These are phyloP conservation scores for Nematodospora anomalae DNA, from an alignment of 1,139 yeast species.

Conservation along the genomic window DNA sequence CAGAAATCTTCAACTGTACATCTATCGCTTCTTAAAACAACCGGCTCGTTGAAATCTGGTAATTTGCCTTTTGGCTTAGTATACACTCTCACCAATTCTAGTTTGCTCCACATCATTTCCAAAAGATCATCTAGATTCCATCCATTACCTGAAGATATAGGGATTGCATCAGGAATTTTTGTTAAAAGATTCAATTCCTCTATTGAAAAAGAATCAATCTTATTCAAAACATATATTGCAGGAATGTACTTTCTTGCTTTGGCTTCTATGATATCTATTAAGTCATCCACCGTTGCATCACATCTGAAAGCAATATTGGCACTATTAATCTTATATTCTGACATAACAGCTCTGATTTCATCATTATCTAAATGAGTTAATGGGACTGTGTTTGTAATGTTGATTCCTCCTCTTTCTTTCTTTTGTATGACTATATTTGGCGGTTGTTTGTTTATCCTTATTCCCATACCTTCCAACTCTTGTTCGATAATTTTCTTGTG, in stretches of 20 bases:
- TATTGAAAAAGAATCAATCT: slow-evolving; percentile 90
- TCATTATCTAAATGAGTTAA: slow-evolving; percentile 88
- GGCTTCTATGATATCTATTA: slow-evolving; percentile 91
- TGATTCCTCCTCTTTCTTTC: slow-evolving; percentile 94
- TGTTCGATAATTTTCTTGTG: slow-evolving; percentile 92
- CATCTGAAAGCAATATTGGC: slow-evolving; percentile 98
- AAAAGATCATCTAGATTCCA: slow-evolving; percentile 96
- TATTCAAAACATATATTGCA: slow-evolving; percentile 89
- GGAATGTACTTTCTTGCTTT: slow-evolving; percentile 91
- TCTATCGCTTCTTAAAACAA: slow-evolving; percentile 78
- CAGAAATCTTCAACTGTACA: slow-evolving; percentile 94
- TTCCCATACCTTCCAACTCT: slow-evolving; percentile 96
- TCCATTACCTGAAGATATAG: slow-evolving; percentile 91
- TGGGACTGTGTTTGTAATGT: slow-evolving; percentile 90
- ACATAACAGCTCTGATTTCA: slow-evolving; percentile 93
- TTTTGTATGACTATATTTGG: slow-evolving; percentile 90
- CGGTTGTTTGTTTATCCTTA: slow-evolving; percentile 84
- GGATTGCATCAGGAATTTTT: slow-evolving; percentile 94
- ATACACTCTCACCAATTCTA: slow-evolving; percentile 88
- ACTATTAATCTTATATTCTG: slow-evolving; percentile 89
- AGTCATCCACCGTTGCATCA: slow-evolving; percentile 95
- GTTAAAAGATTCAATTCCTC: slow-evolving; percentile 88
- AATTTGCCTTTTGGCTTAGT: slow-evolving; percentile 94
- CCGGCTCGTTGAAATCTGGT: slow-evolving; percentile 95
- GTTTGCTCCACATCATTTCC: slow-evolving; percentile 91